Conservation (phyloP, 257 asterid genomes). For the Nicotiana knightiana region DNA sequence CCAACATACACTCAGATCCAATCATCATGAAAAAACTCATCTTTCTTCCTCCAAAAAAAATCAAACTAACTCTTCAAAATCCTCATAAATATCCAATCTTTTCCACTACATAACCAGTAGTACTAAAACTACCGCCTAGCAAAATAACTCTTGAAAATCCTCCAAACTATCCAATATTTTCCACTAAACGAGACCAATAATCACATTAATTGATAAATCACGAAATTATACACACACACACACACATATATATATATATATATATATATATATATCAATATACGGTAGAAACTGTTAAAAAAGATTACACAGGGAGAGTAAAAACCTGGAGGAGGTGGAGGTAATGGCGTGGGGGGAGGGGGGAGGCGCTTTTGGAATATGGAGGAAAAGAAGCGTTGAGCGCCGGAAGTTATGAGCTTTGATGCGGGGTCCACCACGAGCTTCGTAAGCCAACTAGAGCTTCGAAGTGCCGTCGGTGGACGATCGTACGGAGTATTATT, state of each 20-base stretch:
- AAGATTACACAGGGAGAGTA: neutral
- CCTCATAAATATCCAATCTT: neutral
- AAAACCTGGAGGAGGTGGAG: constrained; percentile 46
- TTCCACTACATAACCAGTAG: neutral
- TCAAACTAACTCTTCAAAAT: neutral
- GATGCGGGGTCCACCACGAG: constrained; percentile 84
- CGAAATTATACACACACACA: neutral
- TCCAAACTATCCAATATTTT: neutral
- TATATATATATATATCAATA: neutral
- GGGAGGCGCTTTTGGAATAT: constrained; percentile 54
- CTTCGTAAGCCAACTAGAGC: constrained; percentile 67
- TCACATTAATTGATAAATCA: neutral
- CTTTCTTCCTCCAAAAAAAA: neutral
- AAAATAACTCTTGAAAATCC: neutral
- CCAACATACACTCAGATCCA: constrained; percentile 1
- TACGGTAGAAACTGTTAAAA: neutral
- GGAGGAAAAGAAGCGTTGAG: constrained; percentile 58
- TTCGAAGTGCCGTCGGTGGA: constrained; percentile 35
- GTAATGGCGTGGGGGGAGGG: constrained; percentile 27
- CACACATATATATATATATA: neutral
- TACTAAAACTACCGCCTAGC: too few relatives aligned
- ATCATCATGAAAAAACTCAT: neutral
- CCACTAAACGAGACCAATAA: neutral
- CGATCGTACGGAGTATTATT: constrained; percentile 84
- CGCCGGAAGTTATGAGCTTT: constrained; percentile 56